A percentile compares a stretch with the other conserved stretches of the same genome.
Evolutionary conservation across 306 rosid species (phyloP).

Genomic region (Casuarina cunninghamiana): DNA sequence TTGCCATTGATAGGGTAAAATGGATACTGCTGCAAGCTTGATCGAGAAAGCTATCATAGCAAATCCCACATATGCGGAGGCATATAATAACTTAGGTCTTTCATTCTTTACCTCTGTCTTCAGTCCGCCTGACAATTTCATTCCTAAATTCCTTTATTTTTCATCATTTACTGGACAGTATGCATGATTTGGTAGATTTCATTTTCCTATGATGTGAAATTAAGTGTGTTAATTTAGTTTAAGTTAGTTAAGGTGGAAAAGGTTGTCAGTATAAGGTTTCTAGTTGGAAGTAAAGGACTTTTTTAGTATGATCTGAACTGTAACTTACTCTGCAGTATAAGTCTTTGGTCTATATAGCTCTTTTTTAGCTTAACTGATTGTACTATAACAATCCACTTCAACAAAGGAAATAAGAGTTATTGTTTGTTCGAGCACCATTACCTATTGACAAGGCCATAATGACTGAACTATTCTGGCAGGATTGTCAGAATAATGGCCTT

Average conservation of each 20-base stretch:
- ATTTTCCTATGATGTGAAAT: slow-evolving; percentile 8
- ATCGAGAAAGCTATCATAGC: slow-evolving; percentile 97
- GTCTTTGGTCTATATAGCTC: neutral
- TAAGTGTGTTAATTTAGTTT: slow-evolving; percentile 16
- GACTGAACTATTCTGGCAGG: neutral
- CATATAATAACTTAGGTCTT: slow-evolving; percentile 92
- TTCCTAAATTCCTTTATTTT: slow-evolving; percentile 5
- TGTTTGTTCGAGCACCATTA: neutral
- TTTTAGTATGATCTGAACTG: slow-evolving; percentile 3
- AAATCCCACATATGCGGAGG: slow-evolving; percentile 98
- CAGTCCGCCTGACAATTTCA: slow-evolving; percentile 4
- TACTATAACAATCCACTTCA: neutral
- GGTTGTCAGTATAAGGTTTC: neutral
- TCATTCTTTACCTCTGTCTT: slow-evolving; percentile 4
- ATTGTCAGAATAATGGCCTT: neutral
- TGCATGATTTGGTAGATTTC: slow-evolving; percentile 21
- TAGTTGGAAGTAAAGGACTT: slow-evolving; percentile 11
- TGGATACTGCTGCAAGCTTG: slow-evolving; percentile 98
- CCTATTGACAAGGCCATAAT: neutral
- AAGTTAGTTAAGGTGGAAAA: slow-evolving; percentile 22
- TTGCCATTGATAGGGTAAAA: slow-evolving; percentile 77
- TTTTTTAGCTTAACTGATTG: neutral
- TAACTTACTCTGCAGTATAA: neutral
- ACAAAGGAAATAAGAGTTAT: neutral
- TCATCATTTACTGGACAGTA: neutral